These are phyloP conservation scores for Sicyos baderoa DNA, from an alignment of 306 rosid species.

Conservation along the genomic window DNA sequence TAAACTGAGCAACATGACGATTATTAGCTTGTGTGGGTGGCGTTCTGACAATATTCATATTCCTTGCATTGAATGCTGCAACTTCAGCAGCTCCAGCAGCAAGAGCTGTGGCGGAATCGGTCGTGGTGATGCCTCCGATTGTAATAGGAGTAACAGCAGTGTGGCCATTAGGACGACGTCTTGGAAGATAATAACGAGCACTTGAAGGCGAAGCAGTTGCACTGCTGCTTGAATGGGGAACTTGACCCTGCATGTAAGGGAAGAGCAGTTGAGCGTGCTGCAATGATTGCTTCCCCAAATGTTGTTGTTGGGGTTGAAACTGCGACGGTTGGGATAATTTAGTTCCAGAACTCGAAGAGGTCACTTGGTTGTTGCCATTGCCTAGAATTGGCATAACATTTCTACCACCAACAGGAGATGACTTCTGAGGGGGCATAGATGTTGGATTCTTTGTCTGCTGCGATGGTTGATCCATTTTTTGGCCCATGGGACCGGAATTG, in stretches of 20 bases:
- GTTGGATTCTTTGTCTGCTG: conserved; percentile 62
- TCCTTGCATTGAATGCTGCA: conserved; percentile 21
- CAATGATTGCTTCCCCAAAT: conserved; percentile 46
- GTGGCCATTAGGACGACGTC: conserved; percentile 33
- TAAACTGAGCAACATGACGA: conserved; percentile 48
- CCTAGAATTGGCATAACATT: conserved; percentile 54
- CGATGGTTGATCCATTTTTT: conserved; percentile 54
- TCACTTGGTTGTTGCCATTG: too few relatives aligned
- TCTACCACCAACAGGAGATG: conserved; percentile 79
- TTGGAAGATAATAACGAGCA: conserved; percentile 38
- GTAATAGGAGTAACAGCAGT: conserved; percentile 18
- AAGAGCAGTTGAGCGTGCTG: conserved; percentile 57
- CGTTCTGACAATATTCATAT: conserved; percentile 40
- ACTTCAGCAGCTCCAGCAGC: conserved; percentile 21
- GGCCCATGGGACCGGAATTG: conserved; percentile 41
- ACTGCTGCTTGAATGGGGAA: conserved; percentile 46
- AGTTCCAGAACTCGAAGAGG: too few relatives aligned
- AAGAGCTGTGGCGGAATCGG: conserved; percentile 46
- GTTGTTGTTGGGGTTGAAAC: conserved; percentile 23
- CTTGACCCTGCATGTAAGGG: conserved; percentile 46
- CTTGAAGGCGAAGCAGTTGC: conserved; percentile 39
- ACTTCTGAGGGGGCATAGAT: conserved; percentile 42
- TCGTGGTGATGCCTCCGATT: conserved; percentile 26
- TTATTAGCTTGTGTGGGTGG: conserved; percentile 43
- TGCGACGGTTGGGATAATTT: too few relatives aligned